Conservation (phyloP, 2,329 filamentous ascomycete species). For the Onygenales sp. region DNA sequence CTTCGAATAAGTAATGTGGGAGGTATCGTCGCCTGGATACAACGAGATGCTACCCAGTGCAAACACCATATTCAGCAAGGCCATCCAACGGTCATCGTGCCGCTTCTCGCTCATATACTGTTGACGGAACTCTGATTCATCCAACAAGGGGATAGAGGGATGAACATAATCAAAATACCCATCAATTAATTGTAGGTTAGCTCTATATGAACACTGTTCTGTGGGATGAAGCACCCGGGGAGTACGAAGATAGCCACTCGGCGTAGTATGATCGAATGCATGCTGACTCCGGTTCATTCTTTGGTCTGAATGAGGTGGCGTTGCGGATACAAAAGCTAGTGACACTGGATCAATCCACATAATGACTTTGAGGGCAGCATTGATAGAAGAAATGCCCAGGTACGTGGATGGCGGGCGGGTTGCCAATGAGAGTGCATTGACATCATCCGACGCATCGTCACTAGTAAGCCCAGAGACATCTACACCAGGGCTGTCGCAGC, state of each 20-base stretch:
- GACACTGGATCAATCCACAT: conserved; percentile 45
- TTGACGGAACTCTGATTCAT: conserved; percentile 60
- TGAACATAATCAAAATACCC: conserved; percentile 69
- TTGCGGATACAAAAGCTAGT: conserved; percentile 37
- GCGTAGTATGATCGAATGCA: conserved; percentile 32
- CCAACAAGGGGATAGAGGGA: conserved; percentile 62
- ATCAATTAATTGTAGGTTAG: conserved; percentile 57
- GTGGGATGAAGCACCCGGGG: too few species aligned
- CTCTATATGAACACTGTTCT: conserved; percentile 26
- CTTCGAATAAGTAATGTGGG: conserved; percentile 60
- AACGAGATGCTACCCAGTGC: conserved; percentile 64
- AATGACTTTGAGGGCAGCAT: conserved; percentile 64
- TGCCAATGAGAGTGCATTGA: conserved; percentile 56
- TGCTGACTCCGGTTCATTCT: conserved; percentile 23
- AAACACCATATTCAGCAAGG: conserved; percentile 65
- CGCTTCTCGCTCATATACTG: conserved; percentile 55
- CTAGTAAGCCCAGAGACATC: conserved; percentile 39
- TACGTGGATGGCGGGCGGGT: conserved; percentile 57
- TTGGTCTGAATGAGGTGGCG: conserved; percentile 25
- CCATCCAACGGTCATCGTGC: conserved; percentile 61
- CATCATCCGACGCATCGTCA: conserved; percentile 59
- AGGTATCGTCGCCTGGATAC: conserved; percentile 52
- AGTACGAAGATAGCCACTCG: too few species aligned
- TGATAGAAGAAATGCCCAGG: conserved; percentile 64
- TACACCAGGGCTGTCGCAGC: conserved; percentile 31